Percentiles rank a stretch among this genome's conserved stretches.
phyloP scores from a whole-genome alignment of 225 moss, liverwort and hornwort species.

The Marchantia polymorpha region DNA sequence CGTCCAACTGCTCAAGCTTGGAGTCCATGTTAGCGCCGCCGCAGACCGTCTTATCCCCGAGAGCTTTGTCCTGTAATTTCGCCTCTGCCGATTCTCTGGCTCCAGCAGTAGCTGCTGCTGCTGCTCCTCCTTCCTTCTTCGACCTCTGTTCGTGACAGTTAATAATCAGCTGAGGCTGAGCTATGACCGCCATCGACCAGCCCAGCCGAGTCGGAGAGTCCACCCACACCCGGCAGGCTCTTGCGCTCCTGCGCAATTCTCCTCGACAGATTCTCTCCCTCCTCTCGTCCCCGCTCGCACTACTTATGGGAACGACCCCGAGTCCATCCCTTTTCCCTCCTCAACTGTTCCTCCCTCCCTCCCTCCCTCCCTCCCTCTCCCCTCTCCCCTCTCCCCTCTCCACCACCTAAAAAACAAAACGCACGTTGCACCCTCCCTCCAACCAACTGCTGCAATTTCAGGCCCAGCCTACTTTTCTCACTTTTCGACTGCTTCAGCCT shows the following conservation, averaged over 20 bases:
- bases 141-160: neutral
- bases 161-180: neutral
- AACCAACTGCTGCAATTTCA: no score
- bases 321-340: neutral
- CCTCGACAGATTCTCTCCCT: neutral
- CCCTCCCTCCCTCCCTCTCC: no score
- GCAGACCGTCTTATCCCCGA: neutral
- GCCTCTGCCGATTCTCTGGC: neutral
- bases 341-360: no score
- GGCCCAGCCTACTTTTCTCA: no score
- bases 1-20: neutral
- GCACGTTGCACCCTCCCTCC: no score
- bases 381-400: no score
- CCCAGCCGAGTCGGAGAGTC: neutral
- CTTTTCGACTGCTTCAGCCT: no score
- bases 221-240: neutral
- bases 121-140: slow-evolving; percentile 1
- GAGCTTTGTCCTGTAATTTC: neutral
- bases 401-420: no score
- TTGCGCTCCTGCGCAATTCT: neutral
- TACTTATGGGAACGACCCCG: no score
- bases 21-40: neutral
- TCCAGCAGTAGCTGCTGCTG: neutral
- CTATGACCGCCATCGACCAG: neutral
- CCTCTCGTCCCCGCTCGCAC: no score